These are phyloP conservation scores for Pseudopithomyces chartarum DNA, from an alignment of 2,329 filamentous ascomycete species.

Conservation along the genomic window DNA sequence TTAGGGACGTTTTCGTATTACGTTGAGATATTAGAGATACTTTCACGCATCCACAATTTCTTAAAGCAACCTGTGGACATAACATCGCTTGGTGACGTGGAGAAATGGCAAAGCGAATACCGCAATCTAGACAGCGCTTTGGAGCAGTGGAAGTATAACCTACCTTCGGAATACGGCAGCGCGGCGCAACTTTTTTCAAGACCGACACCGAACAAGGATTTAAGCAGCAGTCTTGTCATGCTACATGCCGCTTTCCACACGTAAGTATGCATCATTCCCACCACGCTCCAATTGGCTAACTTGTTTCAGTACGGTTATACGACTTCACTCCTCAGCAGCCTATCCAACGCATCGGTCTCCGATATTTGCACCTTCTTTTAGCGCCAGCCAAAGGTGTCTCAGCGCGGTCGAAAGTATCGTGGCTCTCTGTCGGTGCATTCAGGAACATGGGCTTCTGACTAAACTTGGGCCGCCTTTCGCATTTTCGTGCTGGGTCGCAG, in stretches of 20 bases:
- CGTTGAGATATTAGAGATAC: slow-evolving; percentile 84
- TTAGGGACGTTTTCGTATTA: slow-evolving; percentile 89
- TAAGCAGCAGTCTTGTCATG: slow-evolving; percentile 88
- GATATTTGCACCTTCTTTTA: slow-evolving; percentile 88
- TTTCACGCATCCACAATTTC: slow-evolving; percentile 87
- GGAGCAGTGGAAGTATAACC: slow-evolving; percentile 79
- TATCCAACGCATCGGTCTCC: slow-evolving; percentile 88
- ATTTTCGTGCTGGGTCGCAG: slow-evolving; percentile 90
- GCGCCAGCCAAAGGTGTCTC: slow-evolving; percentile 81
- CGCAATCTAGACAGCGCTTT: slow-evolving; percentile 81
- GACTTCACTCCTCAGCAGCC: slow-evolving; percentile 87
- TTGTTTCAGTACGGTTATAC: slow-evolving; percentile 70
- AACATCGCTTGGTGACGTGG: slow-evolving; percentile 79
- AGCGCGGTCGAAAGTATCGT: slow-evolving; percentile 74
- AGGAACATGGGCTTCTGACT: slow-evolving; percentile 71
- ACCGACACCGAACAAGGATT: slow-evolving; percentile 66
- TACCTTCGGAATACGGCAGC: slow-evolving; percentile 84
- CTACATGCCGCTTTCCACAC: slow-evolving; percentile 89
- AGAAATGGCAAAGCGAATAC: slow-evolving; percentile 87
- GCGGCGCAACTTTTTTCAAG: slow-evolving; percentile 74
- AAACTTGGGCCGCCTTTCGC: slow-evolving; percentile 90
- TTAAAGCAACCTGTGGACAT: slow-evolving; percentile 90
- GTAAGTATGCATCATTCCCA: slow-evolving; percentile 51
- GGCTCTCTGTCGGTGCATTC: slow-evolving; percentile 77
- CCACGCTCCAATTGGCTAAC: slow-evolving; percentile 22